phyloP scores from a whole-genome alignment of 352 stramenopile genomes.

The Phytophthora europaea region DNA sequence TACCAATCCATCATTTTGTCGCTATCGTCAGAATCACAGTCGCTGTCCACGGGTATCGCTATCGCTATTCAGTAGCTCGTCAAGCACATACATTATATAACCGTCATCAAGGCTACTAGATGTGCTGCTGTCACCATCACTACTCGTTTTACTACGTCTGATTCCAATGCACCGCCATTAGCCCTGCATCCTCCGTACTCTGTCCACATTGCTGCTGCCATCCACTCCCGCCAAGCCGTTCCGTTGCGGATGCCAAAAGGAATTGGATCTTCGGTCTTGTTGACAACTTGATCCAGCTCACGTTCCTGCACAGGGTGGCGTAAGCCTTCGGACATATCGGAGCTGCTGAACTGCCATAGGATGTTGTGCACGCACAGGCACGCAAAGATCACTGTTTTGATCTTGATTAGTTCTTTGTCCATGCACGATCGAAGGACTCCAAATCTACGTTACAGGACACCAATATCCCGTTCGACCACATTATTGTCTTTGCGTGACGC shows the following conservation, averaged over 20 bases:
- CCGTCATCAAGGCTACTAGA: too few species aligned
- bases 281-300: too few species aligned
- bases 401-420: slow-evolving; percentile 6
- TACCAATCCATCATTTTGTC: too few species aligned
- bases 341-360: not conserved
- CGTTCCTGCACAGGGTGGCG: not conserved
- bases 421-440: not conserved
- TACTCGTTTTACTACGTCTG: not conserved
- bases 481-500: slow-evolving; percentile 10
- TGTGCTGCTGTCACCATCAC: too few species aligned
- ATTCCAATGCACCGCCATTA: not conserved
- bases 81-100: too few species aligned
- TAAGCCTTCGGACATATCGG: slow-evolving; percentile 3
- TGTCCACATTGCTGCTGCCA: slow-evolving; percentile 8
- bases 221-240: slow-evolving; percentile 11
- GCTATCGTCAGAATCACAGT: too few species aligned
- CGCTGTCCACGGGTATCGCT: too few species aligned
- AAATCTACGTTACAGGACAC: slow-evolving; percentile 7
- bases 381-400: slow-evolving; percentile 10
- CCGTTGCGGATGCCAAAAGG: slow-evolving; percentile 8
- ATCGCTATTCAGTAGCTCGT: too few species aligned
- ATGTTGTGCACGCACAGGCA: slow-evolving; percentile 15
- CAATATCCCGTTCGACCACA: slow-evolving; percentile 9
- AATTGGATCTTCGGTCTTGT: not conserved
- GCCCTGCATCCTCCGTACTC: not conserved